A percentile compares a stretch with the other conserved stretches of the same genome.
These are phyloP conservation scores for Penicillium nordicum DNA, from an alignment of 2,329 filamentous ascomycete species.

Conservation along the genomic window DNA sequence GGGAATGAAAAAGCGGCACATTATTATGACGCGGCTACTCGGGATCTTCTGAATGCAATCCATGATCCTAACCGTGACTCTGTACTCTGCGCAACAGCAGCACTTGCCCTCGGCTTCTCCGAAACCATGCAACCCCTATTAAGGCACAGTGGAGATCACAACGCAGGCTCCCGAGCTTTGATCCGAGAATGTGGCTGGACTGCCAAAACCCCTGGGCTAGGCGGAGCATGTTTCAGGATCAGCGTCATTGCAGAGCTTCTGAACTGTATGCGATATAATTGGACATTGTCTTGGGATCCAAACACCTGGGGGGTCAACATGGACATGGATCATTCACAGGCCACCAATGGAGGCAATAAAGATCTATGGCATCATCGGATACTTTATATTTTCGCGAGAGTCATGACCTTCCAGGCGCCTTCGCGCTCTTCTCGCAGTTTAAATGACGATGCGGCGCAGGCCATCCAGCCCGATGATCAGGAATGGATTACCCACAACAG, in stretches of 20 bases:
- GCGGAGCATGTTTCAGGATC: conserved; percentile 88
- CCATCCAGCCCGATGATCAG: conserved; percentile 60
- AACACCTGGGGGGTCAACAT: conserved; percentile 87
- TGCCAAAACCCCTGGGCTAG: conserved; percentile 72
- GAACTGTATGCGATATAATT: conserved; percentile 81
- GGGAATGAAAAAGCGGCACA: conserved; percentile 72
- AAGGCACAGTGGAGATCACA: conserved; percentile 81
- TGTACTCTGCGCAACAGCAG: conserved; percentile 79
- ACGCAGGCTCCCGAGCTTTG: conserved; percentile 75
- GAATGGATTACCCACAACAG: conserved; percentile 78
- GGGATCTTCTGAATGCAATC: conserved; percentile 69
- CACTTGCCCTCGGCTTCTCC: conserved; percentile 85
- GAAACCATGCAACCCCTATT: conserved; percentile 85
- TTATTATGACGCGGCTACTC: conserved; percentile 84
- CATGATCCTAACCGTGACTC: conserved; percentile 83
- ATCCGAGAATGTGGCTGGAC: conserved; percentile 91
- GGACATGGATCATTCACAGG: conserved; percentile 59
- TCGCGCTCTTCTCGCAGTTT: conserved; percentile 60
- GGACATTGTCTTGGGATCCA: conserved; percentile 82
- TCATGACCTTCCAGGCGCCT: conserved; percentile 77
- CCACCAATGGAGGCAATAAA: conserved; percentile 60
- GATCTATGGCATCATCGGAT: conserved; percentile 87
- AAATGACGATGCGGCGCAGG: conserved; percentile 53
- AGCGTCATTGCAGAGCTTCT: conserved; percentile 90
- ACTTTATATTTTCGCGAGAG: conserved; percentile 81